Evolutionary conservation across 2,329 filamentous ascomycete genomes (phyloP).

Genomic region (Sordariomycetes sp.): DNA sequence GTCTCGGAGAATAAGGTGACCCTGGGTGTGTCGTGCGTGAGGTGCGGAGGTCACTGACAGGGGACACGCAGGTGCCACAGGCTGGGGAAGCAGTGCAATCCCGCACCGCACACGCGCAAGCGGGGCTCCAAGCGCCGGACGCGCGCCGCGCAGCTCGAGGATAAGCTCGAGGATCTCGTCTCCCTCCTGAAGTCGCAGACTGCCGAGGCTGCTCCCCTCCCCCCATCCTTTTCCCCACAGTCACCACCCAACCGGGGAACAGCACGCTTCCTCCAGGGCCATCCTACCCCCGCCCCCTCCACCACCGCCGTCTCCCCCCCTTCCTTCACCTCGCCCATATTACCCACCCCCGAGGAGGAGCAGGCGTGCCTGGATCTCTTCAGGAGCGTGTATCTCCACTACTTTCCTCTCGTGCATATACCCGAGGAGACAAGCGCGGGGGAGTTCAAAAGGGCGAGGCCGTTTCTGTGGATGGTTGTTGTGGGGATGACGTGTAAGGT

Average conservation of each 20-base stretch:
- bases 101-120: conserved; percentile 28
- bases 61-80: conserved; percentile 22
- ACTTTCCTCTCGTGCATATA: conserved; percentile 34
- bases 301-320: background rate
- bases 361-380: background rate
- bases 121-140: conserved; percentile 22
- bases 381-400: conserved; percentile 6
- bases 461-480: conserved; percentile 40
- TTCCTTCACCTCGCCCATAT: background rate
- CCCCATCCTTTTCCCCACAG: too few species aligned
- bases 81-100: conserved; percentile 34
- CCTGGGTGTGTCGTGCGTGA: background rate
- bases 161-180: conserved; percentile 37
- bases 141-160: conserved; percentile 34
- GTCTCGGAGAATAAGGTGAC: background rate
- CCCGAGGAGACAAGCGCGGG: conserved; percentile 22
- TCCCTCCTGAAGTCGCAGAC: conserved; percentile 23
- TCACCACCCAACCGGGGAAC: too few species aligned
- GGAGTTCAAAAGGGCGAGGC: conserved; percentile 23
- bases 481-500: conserved; percentile 33
- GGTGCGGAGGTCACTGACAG: background rate
- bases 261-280: background rate
- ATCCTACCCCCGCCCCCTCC: background rate
- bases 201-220: background rate
- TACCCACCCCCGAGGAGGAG: background rate